These are phyloP conservation scores for Yamadazyma kitorensis DNA, from an alignment of 805 yeast species.

Conservation along the genomic window DNA sequence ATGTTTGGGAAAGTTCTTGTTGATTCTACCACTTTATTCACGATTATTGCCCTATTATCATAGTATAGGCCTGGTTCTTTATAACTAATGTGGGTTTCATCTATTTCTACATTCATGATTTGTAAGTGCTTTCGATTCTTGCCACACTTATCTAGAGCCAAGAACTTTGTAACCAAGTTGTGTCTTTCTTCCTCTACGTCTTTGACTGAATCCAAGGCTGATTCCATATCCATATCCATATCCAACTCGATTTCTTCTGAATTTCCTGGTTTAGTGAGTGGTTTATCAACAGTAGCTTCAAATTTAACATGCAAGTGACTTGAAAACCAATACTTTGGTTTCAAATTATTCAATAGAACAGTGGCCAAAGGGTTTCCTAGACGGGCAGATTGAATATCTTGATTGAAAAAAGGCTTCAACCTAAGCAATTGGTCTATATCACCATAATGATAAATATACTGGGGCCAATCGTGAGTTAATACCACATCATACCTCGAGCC, in stretches of 20 bases:
- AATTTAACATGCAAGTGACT: constrained; percentile 85
- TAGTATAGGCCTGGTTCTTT: constrained; percentile 17
- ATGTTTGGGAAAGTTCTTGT: too few species aligned
- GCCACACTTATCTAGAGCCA: constrained; percentile 84
- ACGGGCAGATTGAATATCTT: constrained; percentile 55
- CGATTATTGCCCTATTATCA: constrained; percentile 31
- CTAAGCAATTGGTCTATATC: constrained; percentile 46
- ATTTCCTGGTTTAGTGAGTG: constrained; percentile 1
- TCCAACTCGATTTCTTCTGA: constrained; percentile 20
- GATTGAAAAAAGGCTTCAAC: constrained; percentile 63
- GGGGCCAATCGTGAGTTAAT: constrained; percentile 95
- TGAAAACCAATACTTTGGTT: constrained; percentile 79
- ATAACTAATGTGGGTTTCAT: constrained; percentile 10
- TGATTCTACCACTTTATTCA: constrained; percentile 34
- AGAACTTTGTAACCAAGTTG: constrained; percentile 45
- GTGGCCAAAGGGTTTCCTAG: constrained; percentile 74
- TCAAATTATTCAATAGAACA: constrained; percentile 48
- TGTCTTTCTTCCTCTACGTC: not conserved
- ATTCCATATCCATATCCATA: constrained; percentile 15
- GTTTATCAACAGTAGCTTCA: constrained; percentile 47
- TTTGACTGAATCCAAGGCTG: too few species aligned
- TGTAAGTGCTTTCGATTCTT: constrained; percentile 62
- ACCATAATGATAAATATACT: constrained; percentile 68
- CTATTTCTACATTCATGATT: constrained; percentile 37
- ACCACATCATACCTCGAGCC: constrained; percentile 46